These are phyloP conservation scores for Castanopsis chinensis DNA, from an alignment of 306 rosid genomes.

Conservation along the genomic window DNA sequence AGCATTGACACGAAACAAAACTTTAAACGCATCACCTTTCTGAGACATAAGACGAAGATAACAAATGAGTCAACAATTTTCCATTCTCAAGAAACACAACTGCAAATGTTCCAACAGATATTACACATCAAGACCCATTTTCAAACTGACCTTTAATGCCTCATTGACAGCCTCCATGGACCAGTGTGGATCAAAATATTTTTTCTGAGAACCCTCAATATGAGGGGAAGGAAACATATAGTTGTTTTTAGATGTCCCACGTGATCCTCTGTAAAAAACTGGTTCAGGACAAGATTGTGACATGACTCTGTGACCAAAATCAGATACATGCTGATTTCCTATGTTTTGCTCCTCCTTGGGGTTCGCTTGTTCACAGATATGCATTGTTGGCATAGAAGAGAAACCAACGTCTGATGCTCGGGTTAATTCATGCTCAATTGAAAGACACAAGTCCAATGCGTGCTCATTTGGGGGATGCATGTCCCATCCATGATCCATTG, in stretches of 20 bases:
- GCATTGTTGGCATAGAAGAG: conserved; percentile 49
- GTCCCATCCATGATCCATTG: conserved; percentile 34
- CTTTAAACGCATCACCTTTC: conserved; percentile 73
- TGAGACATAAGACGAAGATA: conserved; percentile 39
- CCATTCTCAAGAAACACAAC: neutral
- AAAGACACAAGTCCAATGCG: conserved; percentile 14
- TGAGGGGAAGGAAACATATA: conserved; percentile 29
- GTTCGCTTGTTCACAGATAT: conserved; percentile 28
- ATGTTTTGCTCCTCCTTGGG: conserved; percentile 25
- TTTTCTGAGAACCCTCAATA: conserved; percentile 31
- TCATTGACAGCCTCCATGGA: conserved; percentile 55
- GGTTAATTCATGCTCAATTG: conserved; percentile 34
- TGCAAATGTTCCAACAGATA: neutral
- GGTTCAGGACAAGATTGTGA: conserved; percentile 36
- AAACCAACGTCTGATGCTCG: conserved; percentile 33
- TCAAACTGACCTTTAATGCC: conserved; percentile 62
- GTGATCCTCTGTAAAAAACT: conserved; percentile 21
- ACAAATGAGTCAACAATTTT: neutral
- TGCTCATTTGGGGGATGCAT: conserved; percentile 22
- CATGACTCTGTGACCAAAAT: conserved; percentile 26
- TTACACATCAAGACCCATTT: neutral
- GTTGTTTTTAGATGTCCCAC: conserved; percentile 31
- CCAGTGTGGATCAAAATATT: conserved; percentile 65
- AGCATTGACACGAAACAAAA: conserved; percentile 76
- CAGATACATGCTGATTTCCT: conserved; percentile 2